Conservation (phyloP, 129 eudicot species). For the Silybum marianum region DNA sequence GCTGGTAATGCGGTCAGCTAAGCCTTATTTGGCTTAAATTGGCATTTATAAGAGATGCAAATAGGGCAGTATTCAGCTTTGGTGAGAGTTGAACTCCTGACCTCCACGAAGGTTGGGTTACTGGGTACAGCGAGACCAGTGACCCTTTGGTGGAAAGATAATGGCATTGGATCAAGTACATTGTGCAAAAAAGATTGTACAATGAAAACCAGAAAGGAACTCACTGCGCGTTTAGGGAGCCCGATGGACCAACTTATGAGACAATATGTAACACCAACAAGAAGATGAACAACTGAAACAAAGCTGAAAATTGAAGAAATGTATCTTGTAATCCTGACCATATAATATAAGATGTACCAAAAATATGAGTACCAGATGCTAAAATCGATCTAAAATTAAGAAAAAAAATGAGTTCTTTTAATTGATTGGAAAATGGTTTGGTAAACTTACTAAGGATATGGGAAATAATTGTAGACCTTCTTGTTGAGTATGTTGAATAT, state of each 20-base stretch:
- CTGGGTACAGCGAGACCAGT: too few species aligned
- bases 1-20: too few species aligned
- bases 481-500: constrained; percentile 70
- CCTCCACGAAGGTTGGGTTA: background rate
- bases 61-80: too few species aligned
- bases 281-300: constrained; percentile 67
- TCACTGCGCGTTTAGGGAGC: constrained; percentile 70
- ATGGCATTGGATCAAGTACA: background rate
- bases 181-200: background rate
- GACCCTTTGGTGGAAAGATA: background rate
- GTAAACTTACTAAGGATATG: constrained; percentile 66
- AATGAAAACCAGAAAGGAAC: constrained; percentile 7
- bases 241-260: constrained; percentile 60
- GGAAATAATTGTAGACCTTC: constrained; percentile 66
- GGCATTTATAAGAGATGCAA: too few species aligned
- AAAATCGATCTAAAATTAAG: background rate
- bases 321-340: background rate
- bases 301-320: constrained; percentile 41
- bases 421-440: background rate
- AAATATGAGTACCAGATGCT: background rate
- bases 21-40: too few species aligned
- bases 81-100: background rate
- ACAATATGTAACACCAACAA: constrained; percentile 63
- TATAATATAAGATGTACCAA: background rate
- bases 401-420: background rate